Evolutionary conservation across 2,329 filamentous ascomycete genomes (phyloP).

Genomic region (Pseudocercospora pini-densiflorae): DNA sequence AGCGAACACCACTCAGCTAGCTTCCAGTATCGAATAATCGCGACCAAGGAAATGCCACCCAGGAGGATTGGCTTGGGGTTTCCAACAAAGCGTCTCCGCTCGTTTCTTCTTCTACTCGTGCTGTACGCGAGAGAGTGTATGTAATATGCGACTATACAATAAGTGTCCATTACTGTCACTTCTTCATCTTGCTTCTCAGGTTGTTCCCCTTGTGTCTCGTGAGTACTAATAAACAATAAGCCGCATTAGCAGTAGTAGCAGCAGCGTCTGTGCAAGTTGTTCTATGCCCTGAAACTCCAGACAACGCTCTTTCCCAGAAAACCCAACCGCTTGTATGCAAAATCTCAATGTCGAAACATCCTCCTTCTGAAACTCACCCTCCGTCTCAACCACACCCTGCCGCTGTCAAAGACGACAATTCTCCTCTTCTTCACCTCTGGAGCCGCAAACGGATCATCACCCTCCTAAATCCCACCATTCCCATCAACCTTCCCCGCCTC

Average conservation of each 20-base stretch:
- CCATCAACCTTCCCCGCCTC: slow-evolving; percentile 44
- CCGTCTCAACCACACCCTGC: neutral
- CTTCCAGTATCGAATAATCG: neutral
- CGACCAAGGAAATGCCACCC: neutral
- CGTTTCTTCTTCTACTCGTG: neutral
- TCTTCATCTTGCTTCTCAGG: neutral
- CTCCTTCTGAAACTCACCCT: neutral
- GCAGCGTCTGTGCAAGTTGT: neutral
- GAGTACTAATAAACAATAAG: slow-evolving; percentile 5
- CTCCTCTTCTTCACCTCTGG: neutral
- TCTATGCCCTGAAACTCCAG: neutral
- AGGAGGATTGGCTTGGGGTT: neutral
- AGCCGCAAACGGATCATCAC: neutral
- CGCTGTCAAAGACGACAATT: neutral
- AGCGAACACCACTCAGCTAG: neutral
- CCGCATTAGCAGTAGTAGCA: neutral
- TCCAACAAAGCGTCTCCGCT: neutral
- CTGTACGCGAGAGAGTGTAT: neutral
- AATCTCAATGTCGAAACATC: neutral
- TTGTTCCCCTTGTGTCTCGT: slow-evolving; percentile 3
- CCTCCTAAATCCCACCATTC: slow-evolving; percentile 9
- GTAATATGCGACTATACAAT: neutral
- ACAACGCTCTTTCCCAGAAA: neutral
- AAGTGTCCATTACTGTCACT: neutral
- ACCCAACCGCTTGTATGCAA: neutral